These are phyloP conservation scores for Hsuehochloa calcarea DNA, from an alignment of 176 grass and related monocot species.

Conservation along the genomic window DNA sequence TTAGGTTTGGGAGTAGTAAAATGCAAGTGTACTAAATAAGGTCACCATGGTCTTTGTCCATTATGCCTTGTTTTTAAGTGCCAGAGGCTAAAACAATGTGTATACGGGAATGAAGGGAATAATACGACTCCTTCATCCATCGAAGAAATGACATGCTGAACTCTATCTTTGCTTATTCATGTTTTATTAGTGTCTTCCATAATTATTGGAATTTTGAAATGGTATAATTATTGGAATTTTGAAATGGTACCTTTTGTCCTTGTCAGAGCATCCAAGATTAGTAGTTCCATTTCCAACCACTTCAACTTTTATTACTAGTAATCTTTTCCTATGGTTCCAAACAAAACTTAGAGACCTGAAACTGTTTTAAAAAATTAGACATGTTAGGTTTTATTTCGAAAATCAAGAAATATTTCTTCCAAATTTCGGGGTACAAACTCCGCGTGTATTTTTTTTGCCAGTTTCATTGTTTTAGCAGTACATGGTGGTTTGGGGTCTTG, in stretches of 20 bases:
- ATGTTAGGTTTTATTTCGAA: not conserved
- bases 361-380: not conserved
- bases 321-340: not conserved
- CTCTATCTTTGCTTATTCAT: not conserved
- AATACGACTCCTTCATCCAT: not conserved
- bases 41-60: not conserved
- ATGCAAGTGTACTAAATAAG: not conserved
- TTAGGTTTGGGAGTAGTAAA: not conserved
- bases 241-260: not conserved
- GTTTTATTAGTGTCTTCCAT: not conserved
- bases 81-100: not conserved
- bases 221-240: not conserved
- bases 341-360: not conserved
- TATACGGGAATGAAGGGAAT: not conserved
- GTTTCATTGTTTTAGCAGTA: not conserved
- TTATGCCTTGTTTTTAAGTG: not conserved
- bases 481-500: not conserved
- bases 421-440: not conserved
- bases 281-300: not conserved
- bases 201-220: not conserved
- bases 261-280: not conserved
- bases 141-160: not conserved
- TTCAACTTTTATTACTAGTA: not conserved
- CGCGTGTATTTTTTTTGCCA: not conserved
- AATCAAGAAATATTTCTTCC: not conserved